Evolutionary conservation across 2,329 filamentous ascomycete species (phyloP).

Genomic region (Microsporum canis): DNA sequence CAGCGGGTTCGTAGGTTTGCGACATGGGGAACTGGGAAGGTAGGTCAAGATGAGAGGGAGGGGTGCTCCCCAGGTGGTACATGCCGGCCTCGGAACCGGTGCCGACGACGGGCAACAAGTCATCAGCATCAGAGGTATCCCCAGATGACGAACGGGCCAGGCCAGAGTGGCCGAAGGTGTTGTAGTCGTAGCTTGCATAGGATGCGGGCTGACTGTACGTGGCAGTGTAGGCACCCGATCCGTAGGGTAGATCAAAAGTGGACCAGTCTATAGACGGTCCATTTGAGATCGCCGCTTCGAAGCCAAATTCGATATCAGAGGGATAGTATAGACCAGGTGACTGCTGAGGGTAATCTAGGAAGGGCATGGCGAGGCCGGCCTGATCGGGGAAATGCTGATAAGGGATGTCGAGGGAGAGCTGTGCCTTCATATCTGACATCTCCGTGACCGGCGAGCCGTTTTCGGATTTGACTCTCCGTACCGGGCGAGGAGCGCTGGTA

Average conservation of each 20-base stretch:
- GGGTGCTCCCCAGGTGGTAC: slow-evolving; percentile 17
- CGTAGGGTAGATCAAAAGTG: slow-evolving; percentile 33
- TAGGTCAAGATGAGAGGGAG: slow-evolving; percentile 8
- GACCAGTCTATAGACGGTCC: slow-evolving; percentile 40
- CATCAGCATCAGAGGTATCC: slow-evolving; percentile 40
- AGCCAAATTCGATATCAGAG: slow-evolving; percentile 32
- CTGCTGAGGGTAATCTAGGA: slow-evolving; percentile 28
- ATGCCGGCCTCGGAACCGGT: slow-evolving; percentile 29
- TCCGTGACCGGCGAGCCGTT: slow-evolving; percentile 35
- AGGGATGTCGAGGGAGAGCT: slow-evolving; percentile 31
- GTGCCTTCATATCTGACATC: slow-evolving; percentile 26
- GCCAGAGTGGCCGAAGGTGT: slow-evolving; percentile 28
- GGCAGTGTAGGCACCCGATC: slow-evolving; percentile 26
- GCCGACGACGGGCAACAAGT: slow-evolving; percentile 26
- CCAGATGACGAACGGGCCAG: slow-evolving; percentile 38
- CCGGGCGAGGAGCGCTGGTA: slow-evolving; percentile 22
- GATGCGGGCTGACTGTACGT: slow-evolving; percentile 36
- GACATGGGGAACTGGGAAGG: slow-evolving; percentile 2
- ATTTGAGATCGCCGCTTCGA: slow-evolving; percentile 28
- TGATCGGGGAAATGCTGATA: slow-evolving; percentile 27
- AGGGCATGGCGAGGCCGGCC: slow-evolving; percentile 22
- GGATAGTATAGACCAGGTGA: slow-evolving; percentile 33
- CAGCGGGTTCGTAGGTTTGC: slow-evolving; percentile 5
- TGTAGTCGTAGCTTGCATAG: slow-evolving; percentile 37
- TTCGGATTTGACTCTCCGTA: slow-evolving; percentile 34